Base-by-base conservation (phyloP, 805 yeast species). In the Candida ipomoeae region DNA sequence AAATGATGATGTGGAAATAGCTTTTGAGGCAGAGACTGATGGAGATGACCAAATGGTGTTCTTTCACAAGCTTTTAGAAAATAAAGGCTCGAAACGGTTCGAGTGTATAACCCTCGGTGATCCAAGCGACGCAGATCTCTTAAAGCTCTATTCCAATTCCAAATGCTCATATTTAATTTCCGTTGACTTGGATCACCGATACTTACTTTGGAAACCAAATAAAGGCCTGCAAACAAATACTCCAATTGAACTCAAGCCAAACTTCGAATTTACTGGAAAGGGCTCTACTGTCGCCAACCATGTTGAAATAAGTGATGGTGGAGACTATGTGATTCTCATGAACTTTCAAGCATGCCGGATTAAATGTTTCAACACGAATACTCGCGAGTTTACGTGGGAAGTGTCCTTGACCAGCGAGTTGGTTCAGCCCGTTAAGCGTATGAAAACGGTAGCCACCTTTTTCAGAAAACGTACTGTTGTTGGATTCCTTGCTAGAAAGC, bases 191-290 rank as follows among this genome's bases (percentile, higher is more conserved):
- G 95, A 88, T 58, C 90, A 85, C 57, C 79, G 76, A 52, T 75
- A 88, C 3, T 64, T 81, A 32, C 80, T 87, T 10, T 88, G 95
- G 95, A 84, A 87, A 0, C 90, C 90, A 3, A 44, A 35, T 33
- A 44, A 26, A 13, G 32, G 17, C 26, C 15, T 2, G 23, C 15
- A 15, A n/a, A 5, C 14, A 17, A 23, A 26, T 5, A 13, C 10
- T 4, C 40, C 46, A 11, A 44, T 26, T 26, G 46, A 44, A 15
- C 23, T 44, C 7, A 26, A 14, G 17, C 46, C 40, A 6, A 34
- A 23, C 68, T 45, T 84, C 76, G 46, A 68, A 42, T 23, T 34
- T 13, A 23, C 11, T 14, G 46, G 46, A 4, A 14, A 23, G 5
- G 33, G 35, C 23, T 44, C 46, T 6, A 35, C 23, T 15, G 26